Conservation (phyloP, 176 grass and related monocot genomes). For the Aegilops bicornis region DNA sequence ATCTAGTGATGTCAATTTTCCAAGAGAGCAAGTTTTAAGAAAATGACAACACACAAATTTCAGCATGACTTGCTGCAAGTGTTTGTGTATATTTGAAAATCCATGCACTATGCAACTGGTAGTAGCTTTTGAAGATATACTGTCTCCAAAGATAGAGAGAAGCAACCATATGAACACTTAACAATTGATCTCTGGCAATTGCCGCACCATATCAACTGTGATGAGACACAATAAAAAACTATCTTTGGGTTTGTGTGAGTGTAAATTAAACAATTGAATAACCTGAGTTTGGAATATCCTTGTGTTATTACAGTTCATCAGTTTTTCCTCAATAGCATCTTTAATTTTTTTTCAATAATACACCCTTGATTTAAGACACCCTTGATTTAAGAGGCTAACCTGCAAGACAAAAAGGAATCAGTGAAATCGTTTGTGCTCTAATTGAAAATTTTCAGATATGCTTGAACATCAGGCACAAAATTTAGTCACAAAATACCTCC, state of each 20-base stretch:
- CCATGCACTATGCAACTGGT: background rate
- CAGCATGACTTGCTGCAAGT: background rate
- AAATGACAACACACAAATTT: background rate
- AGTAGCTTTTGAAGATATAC: constrained; percentile 4
- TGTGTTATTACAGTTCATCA: constrained; percentile 84
- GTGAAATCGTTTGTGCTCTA: background rate
- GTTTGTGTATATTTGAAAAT: background rate
- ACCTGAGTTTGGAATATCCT: constrained; percentile 95
- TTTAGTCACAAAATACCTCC: constrained; percentile 56
- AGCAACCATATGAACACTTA: background rate
- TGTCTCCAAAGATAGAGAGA: background rate
- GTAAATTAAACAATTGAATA: constrained; percentile 16
- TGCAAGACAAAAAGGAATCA: constrained; percentile 37
- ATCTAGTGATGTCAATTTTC: constrained; percentile 10
- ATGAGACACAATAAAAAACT: background rate
- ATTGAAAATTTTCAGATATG: background rate
- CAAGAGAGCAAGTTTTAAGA: background rate
- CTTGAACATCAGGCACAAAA: background rate
- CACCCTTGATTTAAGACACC: constrained; percentile 89
- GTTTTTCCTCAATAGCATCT: constrained; percentile 68
- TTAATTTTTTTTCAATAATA: constrained; percentile 80
- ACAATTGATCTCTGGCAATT: background rate
- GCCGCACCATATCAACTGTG: background rate
- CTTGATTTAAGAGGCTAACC: constrained; percentile 98
- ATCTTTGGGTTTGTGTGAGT: background rate